Evolutionary conservation across 768 basidiomycete genomes (phyloP), one percentile per base, ranked within the genome.

Genomic region (Leccinellum albellum): DNA sequence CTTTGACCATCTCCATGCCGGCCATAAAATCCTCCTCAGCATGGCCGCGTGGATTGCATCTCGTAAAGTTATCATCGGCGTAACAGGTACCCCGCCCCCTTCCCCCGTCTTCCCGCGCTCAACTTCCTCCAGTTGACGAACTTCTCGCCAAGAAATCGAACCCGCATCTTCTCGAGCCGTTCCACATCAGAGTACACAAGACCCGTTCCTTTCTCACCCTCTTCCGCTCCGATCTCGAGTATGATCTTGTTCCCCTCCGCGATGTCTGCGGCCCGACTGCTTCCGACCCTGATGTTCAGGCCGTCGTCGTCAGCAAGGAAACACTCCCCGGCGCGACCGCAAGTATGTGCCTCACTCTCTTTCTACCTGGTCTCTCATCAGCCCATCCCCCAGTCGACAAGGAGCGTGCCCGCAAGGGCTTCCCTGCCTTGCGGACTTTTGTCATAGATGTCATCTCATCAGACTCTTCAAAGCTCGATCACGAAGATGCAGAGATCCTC

Each of bases 1-100:
- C 0, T 98, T 98, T 72, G 97, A 99, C 73, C 97, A 98, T 70
- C 82, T 99, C 15, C 97, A 99, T 68, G 85, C 94, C 4, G 97
- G 96, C 0, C 97, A 99, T 76, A 97, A 97, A 74, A 95, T 99
- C 58, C 82, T 99, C 28, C 82, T 99, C 12, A 91, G 92, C 66
- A 93, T 97, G 86, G 88, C 84, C 13, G 86, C 91, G 1, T 94
- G 88, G 81, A 85, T 98, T 55, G 79, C 94, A 0, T 69, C 74
- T 45, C 71, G 79, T 60, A 94, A 94, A 71, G 74, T 98, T 65
- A 91, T 98, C 59, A 85, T 98, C 61, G 97, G 97, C 5, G 76
- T 98, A 37, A 91, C 92, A 53, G 88, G 91, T 89, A 56, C 65
- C 37, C 79, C 42, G 52, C 42, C 28, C 57, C 20, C 60, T 47